These are phyloP conservation scores for Entelexis paramagnoliae DNA, from an alignment of 1,139 yeast genomes.

Conservation along the genomic window DNA sequence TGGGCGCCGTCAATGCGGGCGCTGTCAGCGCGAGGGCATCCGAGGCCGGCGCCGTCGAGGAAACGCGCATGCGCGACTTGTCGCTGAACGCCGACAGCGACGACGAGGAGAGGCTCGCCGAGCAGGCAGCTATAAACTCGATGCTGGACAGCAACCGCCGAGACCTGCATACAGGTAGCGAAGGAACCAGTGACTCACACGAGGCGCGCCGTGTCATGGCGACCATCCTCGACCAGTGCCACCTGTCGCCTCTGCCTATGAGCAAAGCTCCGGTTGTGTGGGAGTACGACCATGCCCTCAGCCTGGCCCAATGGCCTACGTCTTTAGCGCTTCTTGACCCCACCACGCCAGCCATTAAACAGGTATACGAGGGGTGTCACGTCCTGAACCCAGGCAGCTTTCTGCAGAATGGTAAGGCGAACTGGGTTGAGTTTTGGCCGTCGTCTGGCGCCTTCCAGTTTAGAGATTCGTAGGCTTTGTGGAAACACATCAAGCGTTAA, in stretches of 20 bases:
- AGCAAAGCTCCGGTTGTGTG: constrained; percentile 55
- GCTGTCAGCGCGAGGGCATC: too few species aligned
- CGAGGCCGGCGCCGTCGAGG: background rate
- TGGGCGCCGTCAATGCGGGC: too few species aligned
- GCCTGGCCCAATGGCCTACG: constrained; percentile 66
- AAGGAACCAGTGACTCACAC: constrained; percentile 7
- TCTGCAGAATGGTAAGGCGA: constrained; percentile 39
- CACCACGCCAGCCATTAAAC: constrained; percentile 58
- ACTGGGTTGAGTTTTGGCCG: constrained; percentile 65
- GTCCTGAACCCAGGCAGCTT: constrained; percentile 63
- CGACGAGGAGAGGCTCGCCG: constrained; percentile 16
- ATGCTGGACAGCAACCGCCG: constrained; percentile 1
- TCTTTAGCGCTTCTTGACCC: constrained; percentile 50
- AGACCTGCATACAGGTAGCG: background rate
- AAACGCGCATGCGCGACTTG: constrained; percentile 24
- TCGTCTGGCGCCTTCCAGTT: constrained; percentile 22
- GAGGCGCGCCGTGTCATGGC: constrained; percentile 71
- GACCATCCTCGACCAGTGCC: constrained; percentile 78
- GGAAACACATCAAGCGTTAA: too few species aligned
- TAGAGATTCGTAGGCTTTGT: constrained; percentile 1
- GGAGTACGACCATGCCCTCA: constrained; percentile 57
- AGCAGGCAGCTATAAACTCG: constrained; percentile 29
- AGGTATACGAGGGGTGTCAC: constrained; percentile 73
- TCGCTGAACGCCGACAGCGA: constrained; percentile 21
- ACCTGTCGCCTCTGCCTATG: constrained; percentile 65